Percentiles rank a stretch among this genome's conserved stretches.
Evolutionary conservation across 257 asterid species (phyloP).

Genomic region (Phtheirospermum japonicum): DNA sequence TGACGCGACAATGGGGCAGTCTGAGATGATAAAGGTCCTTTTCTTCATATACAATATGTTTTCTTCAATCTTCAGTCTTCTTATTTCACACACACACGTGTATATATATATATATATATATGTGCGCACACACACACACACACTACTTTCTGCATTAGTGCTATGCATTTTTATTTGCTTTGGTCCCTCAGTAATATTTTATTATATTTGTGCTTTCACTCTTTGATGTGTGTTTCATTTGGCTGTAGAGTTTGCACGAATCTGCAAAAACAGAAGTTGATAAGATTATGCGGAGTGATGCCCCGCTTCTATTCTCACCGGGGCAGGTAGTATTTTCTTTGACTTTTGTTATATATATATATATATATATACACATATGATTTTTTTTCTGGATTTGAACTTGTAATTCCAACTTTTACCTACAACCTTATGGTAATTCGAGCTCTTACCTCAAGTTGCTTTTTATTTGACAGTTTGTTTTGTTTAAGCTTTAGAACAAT

Average conservation of each 20-base stretch:
- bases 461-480: not conserved
- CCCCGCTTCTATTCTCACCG: constrained; percentile 88
- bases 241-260: constrained; percentile 54
- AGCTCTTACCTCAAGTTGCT: not conserved
- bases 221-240: constrained; percentile 18
- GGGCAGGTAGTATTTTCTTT: constrained; percentile 64
- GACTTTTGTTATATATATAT: not conserved
- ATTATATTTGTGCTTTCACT: not conserved
- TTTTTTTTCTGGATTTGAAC: not conserved
- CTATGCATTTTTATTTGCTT: not conserved
- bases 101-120: no score
- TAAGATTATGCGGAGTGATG: constrained; percentile 84
- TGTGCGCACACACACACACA: no score
- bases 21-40: constrained; percentile 58
- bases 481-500: constrained; percentile 6
- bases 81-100: no score
- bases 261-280: constrained; percentile 76
- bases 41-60: no score
- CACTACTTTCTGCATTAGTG: no score
- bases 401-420: not conserved
- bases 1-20: constrained; percentile 47
- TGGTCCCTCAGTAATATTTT: not conserved
- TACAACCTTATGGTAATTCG: not conserved
- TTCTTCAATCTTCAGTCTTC: no score
- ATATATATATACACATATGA: no score